Conservation (phyloP, 2,329 filamentous ascomycete species). For the Alternaria sp. region DNA sequence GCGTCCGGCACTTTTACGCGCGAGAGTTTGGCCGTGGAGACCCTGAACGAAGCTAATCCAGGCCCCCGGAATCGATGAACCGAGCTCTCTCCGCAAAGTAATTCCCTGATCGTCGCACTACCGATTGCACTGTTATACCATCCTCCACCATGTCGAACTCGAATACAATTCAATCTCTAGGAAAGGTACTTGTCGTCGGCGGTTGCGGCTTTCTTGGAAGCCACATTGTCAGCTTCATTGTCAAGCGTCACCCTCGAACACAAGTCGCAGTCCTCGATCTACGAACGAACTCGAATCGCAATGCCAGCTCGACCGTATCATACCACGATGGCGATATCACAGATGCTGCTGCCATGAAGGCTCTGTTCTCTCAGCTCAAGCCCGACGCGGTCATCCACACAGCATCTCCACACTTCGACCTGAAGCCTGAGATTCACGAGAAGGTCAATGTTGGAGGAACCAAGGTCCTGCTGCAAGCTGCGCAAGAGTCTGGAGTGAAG, state of each 20-base stretch:
- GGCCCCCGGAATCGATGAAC: conserved; percentile 23
- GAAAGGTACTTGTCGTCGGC: conserved; percentile 59
- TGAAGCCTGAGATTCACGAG: conserved; percentile 54
- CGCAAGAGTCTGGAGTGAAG: conserved; percentile 60
- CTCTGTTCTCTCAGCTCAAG: conserved; percentile 55
- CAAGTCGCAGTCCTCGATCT: conserved; percentile 60
- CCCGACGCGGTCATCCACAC: conserved; percentile 62
- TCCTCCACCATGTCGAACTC: conserved; percentile 27
- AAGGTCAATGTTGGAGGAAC: conserved; percentile 63
- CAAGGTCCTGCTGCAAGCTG: conserved; percentile 57
- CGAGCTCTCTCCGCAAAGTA: conserved; percentile 32
- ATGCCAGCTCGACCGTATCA: conserved; percentile 53
- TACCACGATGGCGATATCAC: conserved; percentile 63
- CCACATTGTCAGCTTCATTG: conserved; percentile 60
- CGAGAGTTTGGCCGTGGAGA: conserved; percentile 12
- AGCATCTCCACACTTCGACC: conserved; percentile 56
- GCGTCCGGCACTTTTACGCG: conserved; percentile 1
- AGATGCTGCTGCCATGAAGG: conserved; percentile 52
- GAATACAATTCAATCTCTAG: conserved; percentile 47
- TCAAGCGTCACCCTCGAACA: conserved; percentile 52
- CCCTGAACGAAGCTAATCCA: conserved; percentile 20
- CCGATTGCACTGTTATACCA: conserved; percentile 21
- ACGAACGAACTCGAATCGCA: conserved; percentile 53
- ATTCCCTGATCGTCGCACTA: conserved; percentile 21
- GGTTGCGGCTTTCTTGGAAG: conserved; percentile 62